phyloP scores from a whole-genome alignment of 371 early-diverging fungal genomes.

The Mortierella sp. region DNA sequence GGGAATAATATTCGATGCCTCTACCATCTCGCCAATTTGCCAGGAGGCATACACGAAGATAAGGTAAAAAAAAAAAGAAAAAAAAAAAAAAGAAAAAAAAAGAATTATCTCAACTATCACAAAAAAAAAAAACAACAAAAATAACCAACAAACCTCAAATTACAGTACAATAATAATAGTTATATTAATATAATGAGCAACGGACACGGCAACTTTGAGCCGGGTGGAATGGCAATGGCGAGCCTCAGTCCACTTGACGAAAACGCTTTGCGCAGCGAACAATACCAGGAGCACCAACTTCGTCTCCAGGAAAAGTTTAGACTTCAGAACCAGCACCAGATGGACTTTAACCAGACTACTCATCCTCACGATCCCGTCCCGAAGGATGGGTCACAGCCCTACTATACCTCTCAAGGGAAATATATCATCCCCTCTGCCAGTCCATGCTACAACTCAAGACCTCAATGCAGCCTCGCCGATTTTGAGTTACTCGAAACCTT shows the following conservation, averaged over 20 bases:
- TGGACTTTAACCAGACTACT: conserved; percentile 48
- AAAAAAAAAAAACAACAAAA: background rate
- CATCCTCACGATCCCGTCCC: conserved; percentile 52
- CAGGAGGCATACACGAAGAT: no score
- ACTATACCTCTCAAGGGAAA: conserved; percentile 45
- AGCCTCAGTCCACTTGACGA: conserved; percentile 37
- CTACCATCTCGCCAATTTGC: no score
- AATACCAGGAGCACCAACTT: conserved; percentile 45
- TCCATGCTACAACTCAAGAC: conserved; percentile 45
- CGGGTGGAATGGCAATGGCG: conserved; percentile 54
- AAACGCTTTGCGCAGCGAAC: conserved; percentile 36
- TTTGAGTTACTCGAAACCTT: conserved; percentile 76
- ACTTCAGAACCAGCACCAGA: conserved; percentile 44
- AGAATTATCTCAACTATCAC: background rate
- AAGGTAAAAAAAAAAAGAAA: no score
- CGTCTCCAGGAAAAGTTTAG: conserved; percentile 45
- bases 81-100: background rate
- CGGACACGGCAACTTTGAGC: conserved; percentile 56
- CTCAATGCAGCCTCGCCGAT: conserved; percentile 59
- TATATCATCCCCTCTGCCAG: conserved; percentile 38
- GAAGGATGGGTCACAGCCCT: conserved; percentile 45
- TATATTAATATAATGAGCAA: conserved; percentile 33
- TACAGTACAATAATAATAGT: background rate
- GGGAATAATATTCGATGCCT: no score
- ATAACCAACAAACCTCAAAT: background rate